A percentile compares a stretch with the other conserved stretches of the same genome.
Conservation (phyloP, 768 basidiomycete species). For the Pleurotus sapidus region DNA sequence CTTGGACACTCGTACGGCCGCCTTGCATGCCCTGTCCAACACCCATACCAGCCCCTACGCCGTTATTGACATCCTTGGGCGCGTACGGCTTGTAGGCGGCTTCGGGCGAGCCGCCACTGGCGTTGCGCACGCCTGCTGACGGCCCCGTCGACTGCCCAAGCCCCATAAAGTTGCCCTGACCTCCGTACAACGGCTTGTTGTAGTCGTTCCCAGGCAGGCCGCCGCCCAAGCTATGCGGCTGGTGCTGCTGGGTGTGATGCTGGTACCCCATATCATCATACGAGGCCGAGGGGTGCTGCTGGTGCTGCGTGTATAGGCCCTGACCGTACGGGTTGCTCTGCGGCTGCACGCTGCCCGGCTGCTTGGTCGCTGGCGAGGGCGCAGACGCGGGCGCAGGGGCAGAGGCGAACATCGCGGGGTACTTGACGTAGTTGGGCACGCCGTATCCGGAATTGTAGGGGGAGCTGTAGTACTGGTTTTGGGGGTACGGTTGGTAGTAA, state of each 20-base stretch:
- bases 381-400: slow-evolving; percentile 67
- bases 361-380: slow-evolving; percentile 65
- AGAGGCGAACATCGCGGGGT: slow-evolving; percentile 72
- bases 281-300: slow-evolving; percentile 39
- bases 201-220: slow-evolving; percentile 31
- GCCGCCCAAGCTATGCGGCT: slow-evolving; percentile 46
- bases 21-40: slow-evolving; percentile 20
- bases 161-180: slow-evolving; percentile 60
- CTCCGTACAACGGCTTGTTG: slow-evolving; percentile 45
- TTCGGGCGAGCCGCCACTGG: slow-evolving; percentile 64
- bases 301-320: slow-evolving; percentile 61
- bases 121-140: slow-evolving; percentile 30
- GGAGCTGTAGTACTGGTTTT: slow-evolving; percentile 73
- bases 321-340: slow-evolving; percentile 61
- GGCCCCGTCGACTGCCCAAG: slow-evolving; percentile 44
- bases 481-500: slow-evolving; percentile 69
- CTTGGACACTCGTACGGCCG: slow-evolving; percentile 3
- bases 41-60: slow-evolving; percentile 43
- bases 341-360: slow-evolving; percentile 49
- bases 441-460: slow-evolving; percentile 58
- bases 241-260: slow-evolving; percentile 54
- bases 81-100: slow-evolving; percentile 75
- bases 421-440: slow-evolving; percentile 57
- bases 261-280: slow-evolving; percentile 56
- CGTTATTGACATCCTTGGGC: slow-evolving; percentile 58